Base-by-base conservation (phyloP, 2,329 filamentous ascomycete genomes). In the Sclerotinia subarctica region DNA sequence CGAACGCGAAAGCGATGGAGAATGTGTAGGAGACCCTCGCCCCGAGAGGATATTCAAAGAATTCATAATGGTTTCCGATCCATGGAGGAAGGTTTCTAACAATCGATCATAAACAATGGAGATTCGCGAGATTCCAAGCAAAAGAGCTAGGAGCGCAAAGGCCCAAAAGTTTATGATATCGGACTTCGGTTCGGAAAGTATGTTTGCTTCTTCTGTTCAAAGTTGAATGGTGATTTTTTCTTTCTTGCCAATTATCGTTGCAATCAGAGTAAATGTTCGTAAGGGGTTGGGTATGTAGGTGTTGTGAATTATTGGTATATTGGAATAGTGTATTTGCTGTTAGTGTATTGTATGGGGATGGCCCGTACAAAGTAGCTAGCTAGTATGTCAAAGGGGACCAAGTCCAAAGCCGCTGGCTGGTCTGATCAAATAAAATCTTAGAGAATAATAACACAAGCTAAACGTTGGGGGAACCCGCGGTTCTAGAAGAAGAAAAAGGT, bases 1-100 rank as follows among this genome's bases (percentile, higher is more conserved):
- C 70, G 86, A 85, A 78, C 86, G 84, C 69, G 86, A 84, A 67
- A 85, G 83, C 56, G 79, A 77, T 46, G 86, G 83, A 74, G 82
- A 87, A 69, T 85, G 80, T 66, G 86, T 79, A 73, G 87, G 85
- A 74, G 87, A 88, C 78, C 94, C 91, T 82, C 91, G 90, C 79
- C 92, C 88, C 77, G 93, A 95, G 79, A 97, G 88, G 79, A 97
- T 92, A 82, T 95, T 96, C 83, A 97, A 85, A 76, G 94, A 96
- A 88, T 97, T 97, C 94, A 97, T 97, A 82, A 85, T 91, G 83
- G 66, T 75, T 73, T 72, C 79, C 79, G 80, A 83, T 84, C 86
- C 86, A 88, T 78, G 74, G 76, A 76, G 73, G 70, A 72, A 67
- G 69, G 66, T 26, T 60, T 65, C 57, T 66, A 24, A 51, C 42